Evolutionary conservation across 2,329 filamentous ascomycete species (phyloP).

Genomic region (Trichophyton mentagrophytes): DNA sequence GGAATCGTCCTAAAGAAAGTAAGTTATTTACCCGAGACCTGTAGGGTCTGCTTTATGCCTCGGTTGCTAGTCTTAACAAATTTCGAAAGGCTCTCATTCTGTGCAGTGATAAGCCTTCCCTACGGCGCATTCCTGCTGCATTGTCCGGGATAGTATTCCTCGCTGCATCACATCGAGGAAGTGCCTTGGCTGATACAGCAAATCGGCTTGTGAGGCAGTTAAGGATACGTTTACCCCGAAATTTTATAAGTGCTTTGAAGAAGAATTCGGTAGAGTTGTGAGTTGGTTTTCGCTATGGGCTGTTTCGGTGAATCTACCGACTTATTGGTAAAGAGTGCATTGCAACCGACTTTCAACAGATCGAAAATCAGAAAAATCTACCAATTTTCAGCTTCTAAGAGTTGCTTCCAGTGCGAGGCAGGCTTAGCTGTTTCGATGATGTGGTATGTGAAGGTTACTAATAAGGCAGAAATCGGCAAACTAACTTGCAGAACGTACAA

Average conservation of each 20-base stretch:
- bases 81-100: background rate
- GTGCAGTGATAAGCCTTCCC: background rate
- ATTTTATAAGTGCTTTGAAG: background rate
- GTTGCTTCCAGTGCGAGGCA: background rate
- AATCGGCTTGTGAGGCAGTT: background rate
- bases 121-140: background rate
- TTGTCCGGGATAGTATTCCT: constrained; percentile 5
- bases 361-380: background rate
- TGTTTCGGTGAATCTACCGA: background rate
- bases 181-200: background rate
- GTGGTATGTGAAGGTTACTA: background rate
- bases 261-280: background rate
- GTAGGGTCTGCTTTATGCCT: background rate
- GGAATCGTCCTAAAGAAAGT: constrained; percentile 6
- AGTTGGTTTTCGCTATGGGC: background rate
- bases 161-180: constrained; percentile 2
- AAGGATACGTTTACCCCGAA: background rate
- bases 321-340: background rate
- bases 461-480: background rate
- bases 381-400: background rate
- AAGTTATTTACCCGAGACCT: background rate
- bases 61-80: background rate
- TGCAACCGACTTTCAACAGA: background rate
- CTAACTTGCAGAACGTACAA: background rate
- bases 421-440: background rate